These are phyloP conservation scores for Polyporus tsugae DNA, from an alignment of 1,284 basidiomycete genomes.

Conservation along the genomic window DNA sequence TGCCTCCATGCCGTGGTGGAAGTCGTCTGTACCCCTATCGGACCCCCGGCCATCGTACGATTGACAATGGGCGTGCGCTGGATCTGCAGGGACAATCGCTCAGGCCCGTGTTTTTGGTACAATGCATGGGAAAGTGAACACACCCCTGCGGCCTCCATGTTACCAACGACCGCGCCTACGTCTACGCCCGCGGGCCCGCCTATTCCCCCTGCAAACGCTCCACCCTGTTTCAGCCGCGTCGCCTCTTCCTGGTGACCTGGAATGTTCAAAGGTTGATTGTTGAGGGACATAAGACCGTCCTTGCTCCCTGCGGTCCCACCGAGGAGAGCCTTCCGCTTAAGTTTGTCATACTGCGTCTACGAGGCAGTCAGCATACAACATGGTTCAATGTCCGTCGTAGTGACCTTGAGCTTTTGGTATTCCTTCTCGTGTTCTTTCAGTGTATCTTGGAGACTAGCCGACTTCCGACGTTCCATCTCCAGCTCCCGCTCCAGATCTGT, in stretches of 20 bases:
- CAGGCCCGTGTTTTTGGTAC: background rate
- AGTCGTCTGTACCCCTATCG: conserved; percentile 23
- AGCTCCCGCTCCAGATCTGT: conserved; percentile 80
- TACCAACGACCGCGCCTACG: conserved; percentile 65
- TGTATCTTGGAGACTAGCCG: conserved; percentile 75
- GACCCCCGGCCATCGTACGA: conserved; percentile 47
- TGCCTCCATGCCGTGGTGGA: conserved; percentile 38
- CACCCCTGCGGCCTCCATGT: conserved; percentile 77
- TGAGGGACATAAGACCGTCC: conserved; percentile 24
- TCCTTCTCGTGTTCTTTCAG: conserved; percentile 83
- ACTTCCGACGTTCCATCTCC: conserved; percentile 78
- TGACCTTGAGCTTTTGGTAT: conserved; percentile 84
- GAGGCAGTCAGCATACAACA: background rate
- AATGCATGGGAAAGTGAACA: conserved; percentile 23
- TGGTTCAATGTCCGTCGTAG: background rate
- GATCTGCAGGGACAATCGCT: conserved; percentile 52
- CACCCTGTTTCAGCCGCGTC: conserved; percentile 30
- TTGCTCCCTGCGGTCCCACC: conserved; percentile 41
- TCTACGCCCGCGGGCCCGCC: conserved; percentile 44
- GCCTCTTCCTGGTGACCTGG: conserved; percentile 31
- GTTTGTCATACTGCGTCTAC: conserved; percentile 74
- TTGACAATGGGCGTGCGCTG: conserved; percentile 76
- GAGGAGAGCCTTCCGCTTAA: conserved; percentile 80
- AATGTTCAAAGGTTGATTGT: conserved; percentile 25
- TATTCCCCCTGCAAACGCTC: conserved; percentile 28